Conservation (phyloP, 2,329 filamentous ascomycete species). For the Beauveria pseudobassiana region DNA sequence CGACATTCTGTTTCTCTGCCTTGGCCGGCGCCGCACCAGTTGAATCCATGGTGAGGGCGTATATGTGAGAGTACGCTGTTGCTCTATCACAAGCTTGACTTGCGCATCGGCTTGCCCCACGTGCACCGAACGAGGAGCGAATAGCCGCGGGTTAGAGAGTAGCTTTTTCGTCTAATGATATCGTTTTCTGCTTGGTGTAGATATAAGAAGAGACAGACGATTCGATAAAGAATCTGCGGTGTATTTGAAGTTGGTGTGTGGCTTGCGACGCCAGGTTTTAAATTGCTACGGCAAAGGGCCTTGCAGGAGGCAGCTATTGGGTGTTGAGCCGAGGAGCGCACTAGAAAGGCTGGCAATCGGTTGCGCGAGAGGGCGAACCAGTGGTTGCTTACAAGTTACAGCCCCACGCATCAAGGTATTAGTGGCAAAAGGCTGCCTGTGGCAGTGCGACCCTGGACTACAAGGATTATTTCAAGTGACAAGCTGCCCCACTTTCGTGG, state of each 20-base stretch:
- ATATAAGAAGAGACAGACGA: background rate
- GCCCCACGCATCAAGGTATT: background rate
- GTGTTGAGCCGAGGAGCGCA: slow-evolving; percentile 7
- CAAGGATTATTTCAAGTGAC: too few species aligned
- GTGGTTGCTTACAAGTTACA: background rate
- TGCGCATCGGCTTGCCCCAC: background rate
- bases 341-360: slow-evolving; percentile 1
- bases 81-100: slow-evolving; percentile 8
- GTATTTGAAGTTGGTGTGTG: background rate
- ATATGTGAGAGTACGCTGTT: background rate
- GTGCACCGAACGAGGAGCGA: background rate
- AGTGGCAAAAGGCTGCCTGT: background rate
- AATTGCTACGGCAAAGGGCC: background rate
- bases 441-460: slow-evolving; percentile 4
- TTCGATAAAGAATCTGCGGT: background rate
- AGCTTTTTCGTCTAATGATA: background rate
- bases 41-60: slow-evolving; percentile 16
- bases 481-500: background rate
- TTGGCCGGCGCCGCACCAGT: slow-evolving; percentile 16
- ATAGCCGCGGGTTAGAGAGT: background rate
- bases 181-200: background rate
- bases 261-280: background rate
- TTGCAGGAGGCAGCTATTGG: slow-evolving; percentile 6
- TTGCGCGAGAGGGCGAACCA: background rate
- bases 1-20: slow-evolving; percentile 17